Conservation (phyloP, 176 grass and related monocot genomes). For the Oryza officinalis region DNA sequence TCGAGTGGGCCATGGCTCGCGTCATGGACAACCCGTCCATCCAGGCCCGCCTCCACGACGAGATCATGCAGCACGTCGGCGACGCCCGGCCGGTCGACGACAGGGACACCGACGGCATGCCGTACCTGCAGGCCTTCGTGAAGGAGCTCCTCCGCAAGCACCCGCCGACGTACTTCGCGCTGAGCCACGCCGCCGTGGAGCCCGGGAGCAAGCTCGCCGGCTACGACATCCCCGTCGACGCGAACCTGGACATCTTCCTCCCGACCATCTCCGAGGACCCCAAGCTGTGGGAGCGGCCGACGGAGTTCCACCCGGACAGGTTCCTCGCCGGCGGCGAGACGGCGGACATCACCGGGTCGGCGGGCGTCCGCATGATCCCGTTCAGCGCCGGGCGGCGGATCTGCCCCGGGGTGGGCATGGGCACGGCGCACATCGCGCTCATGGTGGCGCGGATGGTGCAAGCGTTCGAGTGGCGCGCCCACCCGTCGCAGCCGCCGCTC, state of each 20-base stretch:
- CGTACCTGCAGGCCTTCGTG: constrained; percentile 87
- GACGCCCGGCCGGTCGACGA: constrained; percentile 63
- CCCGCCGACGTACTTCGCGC: constrained; percentile 88
- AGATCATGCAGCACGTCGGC: constrained; percentile 57
- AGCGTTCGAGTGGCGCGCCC: constrained; percentile 80
- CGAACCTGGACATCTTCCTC: constrained; percentile 84
- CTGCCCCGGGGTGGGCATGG: constrained; percentile 85
- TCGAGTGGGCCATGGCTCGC: constrained; percentile 88
- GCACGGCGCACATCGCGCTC: constrained; percentile 79
- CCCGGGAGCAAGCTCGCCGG: constrained; percentile 58
- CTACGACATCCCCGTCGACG: constrained; percentile 78
- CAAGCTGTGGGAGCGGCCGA: constrained; percentile 63
- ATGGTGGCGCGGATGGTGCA: constrained; percentile 89
- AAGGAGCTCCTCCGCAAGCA: constrained; percentile 97
- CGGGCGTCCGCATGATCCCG: constrained; percentile 88
- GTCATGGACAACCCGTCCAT: constrained; percentile 71
- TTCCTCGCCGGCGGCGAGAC: constrained; percentile 76
- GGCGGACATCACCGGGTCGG: constrained; percentile 88
- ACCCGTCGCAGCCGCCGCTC: constrained; percentile 66
- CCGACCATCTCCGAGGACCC: constrained; percentile 82
- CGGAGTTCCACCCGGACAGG: constrained; percentile 80
- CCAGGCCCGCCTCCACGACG: constrained; percentile 62
- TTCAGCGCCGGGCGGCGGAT: constrained; percentile 85
- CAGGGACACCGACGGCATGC: constrained; percentile 75
- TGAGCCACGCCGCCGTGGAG: constrained; percentile 71